Base-by-base conservation (phyloP, 768 basidiomycete genomes). In the Gloeostereum incarnatum region DNA sequence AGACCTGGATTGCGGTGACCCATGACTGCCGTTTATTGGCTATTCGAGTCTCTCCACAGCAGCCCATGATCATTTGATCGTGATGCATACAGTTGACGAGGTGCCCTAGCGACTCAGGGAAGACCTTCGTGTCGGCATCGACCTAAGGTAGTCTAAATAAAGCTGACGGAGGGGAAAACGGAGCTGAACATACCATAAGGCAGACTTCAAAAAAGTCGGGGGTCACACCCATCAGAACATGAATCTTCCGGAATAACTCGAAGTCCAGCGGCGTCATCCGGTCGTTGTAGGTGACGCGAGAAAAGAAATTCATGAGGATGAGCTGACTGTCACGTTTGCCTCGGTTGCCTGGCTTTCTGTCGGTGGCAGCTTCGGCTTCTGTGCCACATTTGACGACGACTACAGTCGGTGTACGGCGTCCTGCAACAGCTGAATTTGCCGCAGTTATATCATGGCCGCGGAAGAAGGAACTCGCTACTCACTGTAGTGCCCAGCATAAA, bases 401-500 rank as follows among this genome's bases (percentile, higher is more conserved):
- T 50, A 99, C 68, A 2, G 88, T 92, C 2, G 94, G 94, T 5
- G 96, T 98, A 25, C 92, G 82, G 49, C 85, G 82, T 35, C 91
- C 91, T 33, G 81, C 81, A 46, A 84, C 75, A 45, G 80, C 85
- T 83, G 39, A 42, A 36, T n/a, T n/a, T n/a, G n/a, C n/a, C 13
- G 39, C 32, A 44, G 9, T 21, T 8, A 32, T 30, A 29, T 14
- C 10, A 19, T 45, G 17, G 49, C 27, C 14, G 33, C 3, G 33
- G n/a, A 11, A 33, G 9, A 40, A 31, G 20, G 33, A 19, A 18
- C 24, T 45, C 25, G 22, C 5, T 9, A 74, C 90, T 55, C 57
- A 93, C 91, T 87, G 60, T 98, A 97, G 66, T 99, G 94, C n/a
- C 96, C 96, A 36, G 96, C 96, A 66, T 99, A 98, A 14, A 98